phyloP scores from a whole-genome alignment of 129 eudicot genomes.

The Artemisia argyi region DNA sequence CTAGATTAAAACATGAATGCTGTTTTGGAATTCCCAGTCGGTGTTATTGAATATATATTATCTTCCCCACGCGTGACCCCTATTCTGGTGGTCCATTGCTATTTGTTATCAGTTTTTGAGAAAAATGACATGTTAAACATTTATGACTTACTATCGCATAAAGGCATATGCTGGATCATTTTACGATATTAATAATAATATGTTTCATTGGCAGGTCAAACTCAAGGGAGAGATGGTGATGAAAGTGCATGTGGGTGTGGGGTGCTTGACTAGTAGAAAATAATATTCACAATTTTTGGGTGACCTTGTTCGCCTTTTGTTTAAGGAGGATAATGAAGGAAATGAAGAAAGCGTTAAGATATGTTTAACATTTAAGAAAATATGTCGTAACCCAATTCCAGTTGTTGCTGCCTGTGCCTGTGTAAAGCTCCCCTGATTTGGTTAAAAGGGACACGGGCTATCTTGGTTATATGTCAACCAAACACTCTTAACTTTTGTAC shows the following conservation, averaged over 20 bases:
- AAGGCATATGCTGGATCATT: background rate
- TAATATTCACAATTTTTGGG: slow-evolving; percentile 21
- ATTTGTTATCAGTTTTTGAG: background rate
- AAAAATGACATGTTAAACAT: background rate
- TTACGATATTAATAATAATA: background rate
- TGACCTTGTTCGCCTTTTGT: background rate
- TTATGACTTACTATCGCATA: background rate
- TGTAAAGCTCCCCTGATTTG: slow-evolving; percentile 26
- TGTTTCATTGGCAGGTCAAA: slow-evolving; percentile 48
- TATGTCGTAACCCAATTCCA: slow-evolving; percentile 13
- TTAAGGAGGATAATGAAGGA: slow-evolving; percentile 12
- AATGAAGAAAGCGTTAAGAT: background rate
- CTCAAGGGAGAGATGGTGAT: slow-evolving; percentile 79
- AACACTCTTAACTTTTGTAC: slow-evolving; percentile 32
- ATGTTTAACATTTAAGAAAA: background rate
- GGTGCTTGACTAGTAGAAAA: slow-evolving; percentile 30
- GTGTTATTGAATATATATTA: background rate
- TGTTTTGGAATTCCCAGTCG: background rate
- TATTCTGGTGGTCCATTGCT: background rate
- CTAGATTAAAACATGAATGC: background rate
- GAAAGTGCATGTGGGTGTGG: background rate
- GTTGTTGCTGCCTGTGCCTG: background rate
- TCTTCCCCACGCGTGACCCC: background rate
- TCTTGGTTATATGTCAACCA: slow-evolving; percentile 17
- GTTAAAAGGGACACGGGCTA: slow-evolving; percentile 3